A percentile compares a stretch with the other conserved stretches of the same genome.
Conservation (phyloP, 305 asterid genomes). For the Solanum aculeatissimum region DNA sequence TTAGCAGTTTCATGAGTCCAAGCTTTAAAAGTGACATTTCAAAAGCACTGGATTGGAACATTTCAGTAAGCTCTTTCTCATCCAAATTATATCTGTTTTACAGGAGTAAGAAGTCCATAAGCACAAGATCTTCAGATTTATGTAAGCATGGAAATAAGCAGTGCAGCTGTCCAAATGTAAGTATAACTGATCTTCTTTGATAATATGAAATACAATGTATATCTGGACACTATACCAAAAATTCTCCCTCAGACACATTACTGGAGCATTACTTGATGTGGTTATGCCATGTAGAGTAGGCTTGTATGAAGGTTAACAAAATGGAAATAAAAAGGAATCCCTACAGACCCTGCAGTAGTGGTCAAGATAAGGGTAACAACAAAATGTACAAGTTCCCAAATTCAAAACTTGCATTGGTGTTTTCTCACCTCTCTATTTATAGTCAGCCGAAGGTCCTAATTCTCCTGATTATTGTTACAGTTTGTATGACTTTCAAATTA, state of each 20-base stretch:
- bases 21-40: neutral
- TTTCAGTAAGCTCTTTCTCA: neutral
- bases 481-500: slow-evolving; percentile 11
- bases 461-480: neutral
- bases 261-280: neutral
- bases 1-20: neutral
- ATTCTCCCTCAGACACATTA: neutral
- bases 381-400: neutral
- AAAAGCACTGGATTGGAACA: neutral
- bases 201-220: neutral
- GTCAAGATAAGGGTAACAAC: neutral
- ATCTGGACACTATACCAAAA: neutral
- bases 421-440: neutral
- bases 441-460: neutral
- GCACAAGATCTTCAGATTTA: slow-evolving; percentile 11
- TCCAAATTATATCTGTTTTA: slow-evolving; percentile 12
- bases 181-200: slow-evolving; percentile 6
- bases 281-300: neutral
- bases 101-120: slow-evolving; percentile 22
- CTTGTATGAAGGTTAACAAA: neutral
- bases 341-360: neutral
- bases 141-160: slow-evolving; percentile 6
- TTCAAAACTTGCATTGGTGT: neutral
- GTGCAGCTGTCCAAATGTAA: slow-evolving; percentile 27
- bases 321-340: neutral